Percentiles rank a stretch among this genome's conserved stretches.
These are phyloP conservation scores for Balamuthia mandrillaris DNA, from an alignment of 208 protist genomes.

Conservation along the genomic window DNA sequence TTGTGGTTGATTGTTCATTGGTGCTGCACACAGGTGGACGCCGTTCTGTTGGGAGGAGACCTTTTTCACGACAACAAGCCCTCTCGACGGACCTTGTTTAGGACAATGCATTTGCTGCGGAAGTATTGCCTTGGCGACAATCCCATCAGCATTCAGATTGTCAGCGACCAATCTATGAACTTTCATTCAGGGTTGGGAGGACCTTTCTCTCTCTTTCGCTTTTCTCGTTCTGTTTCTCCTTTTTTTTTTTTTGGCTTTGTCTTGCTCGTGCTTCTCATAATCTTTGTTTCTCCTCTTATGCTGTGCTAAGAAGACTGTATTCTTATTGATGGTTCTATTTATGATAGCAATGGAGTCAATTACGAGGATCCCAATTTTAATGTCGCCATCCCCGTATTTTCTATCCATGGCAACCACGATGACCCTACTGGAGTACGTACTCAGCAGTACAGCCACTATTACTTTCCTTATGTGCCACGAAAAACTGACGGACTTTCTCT, in stretches of 20 bases:
- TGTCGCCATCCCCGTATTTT: slow-evolving; percentile 95
- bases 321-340: not conserved
- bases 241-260: not conserved
- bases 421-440: slow-evolving; percentile 90
- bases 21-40: slow-evolving; percentile 82
- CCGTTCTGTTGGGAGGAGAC: slow-evolving; percentile 95
- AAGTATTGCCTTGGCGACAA: slow-evolving; percentile 83
- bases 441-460: not conserved
- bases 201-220: not conserved
- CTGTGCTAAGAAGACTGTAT: not conserved
- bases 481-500: not conserved
- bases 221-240: not conserved
- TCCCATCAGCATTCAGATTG: slow-evolving; percentile 82
- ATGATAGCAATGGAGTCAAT: slow-evolving; percentile 65
- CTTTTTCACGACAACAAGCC: slow-evolving; percentile 99
- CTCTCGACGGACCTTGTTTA: slow-evolving; percentile 82
- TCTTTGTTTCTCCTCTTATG: not conserved
- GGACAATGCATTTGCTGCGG: slow-evolving; percentile 79
- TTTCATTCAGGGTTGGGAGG: slow-evolving; percentile 65
- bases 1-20: not conserved
- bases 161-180: slow-evolving; percentile 85
- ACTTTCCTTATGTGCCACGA: not conserved
- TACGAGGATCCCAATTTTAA: slow-evolving; percentile 97
- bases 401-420: slow-evolving; percentile 99
- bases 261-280: not conserved